These are phyloP conservation scores for Exobasidium cylindrosporum DNA, from an alignment of 1,284 basidiomycete genomes.

Conservation along the genomic window DNA sequence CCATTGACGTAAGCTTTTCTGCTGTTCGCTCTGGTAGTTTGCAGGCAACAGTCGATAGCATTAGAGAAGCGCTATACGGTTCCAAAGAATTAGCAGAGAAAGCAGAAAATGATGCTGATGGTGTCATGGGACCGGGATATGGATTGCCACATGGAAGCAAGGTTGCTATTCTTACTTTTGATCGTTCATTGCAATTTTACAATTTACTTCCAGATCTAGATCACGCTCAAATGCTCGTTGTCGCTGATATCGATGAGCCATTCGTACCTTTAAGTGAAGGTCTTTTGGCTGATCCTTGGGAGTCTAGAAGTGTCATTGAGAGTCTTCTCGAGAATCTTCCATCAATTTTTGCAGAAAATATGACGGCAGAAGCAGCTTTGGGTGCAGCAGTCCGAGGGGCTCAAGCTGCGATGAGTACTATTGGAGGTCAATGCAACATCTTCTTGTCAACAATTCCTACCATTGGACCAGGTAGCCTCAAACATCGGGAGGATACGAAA, in stretches of 20 bases:
- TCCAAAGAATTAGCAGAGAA: conserved; percentile 43
- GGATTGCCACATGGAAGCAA: conserved; percentile 50
- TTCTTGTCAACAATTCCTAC: conserved; percentile 79
- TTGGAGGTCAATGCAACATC: conserved; percentile 79
- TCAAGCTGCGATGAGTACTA: conserved; percentile 69
- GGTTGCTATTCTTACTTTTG: conserved; percentile 76
- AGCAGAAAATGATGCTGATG: conserved; percentile 26
- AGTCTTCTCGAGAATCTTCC: conserved; percentile 69
- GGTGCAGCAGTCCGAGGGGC: conserved; percentile 68
- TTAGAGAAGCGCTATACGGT: conserved; percentile 68
- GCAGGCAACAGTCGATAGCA: conserved; percentile 66
- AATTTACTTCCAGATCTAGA: conserved; percentile 72
- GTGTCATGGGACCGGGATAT: conserved; percentile 36
- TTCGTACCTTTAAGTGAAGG: conserved; percentile 77
- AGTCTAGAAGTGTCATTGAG: conserved; percentile 67
- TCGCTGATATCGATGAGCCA: conserved; percentile 84
- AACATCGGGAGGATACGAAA: conserved; percentile 65
- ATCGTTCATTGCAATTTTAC: conserved; percentile 81
- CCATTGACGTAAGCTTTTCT: conserved; percentile 77
- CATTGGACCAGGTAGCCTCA: conserved; percentile 71
- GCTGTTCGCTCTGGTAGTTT: conserved; percentile 73
- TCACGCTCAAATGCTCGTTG: conserved; percentile 71
- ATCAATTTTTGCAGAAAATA: conserved; percentile 63
- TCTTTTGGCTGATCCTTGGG: conserved; percentile 74
- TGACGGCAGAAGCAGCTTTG: conserved; percentile 65